phyloP scores from a whole-genome alignment of 768 basidiomycete species.

The Asterophora lycoperdoides region DNA sequence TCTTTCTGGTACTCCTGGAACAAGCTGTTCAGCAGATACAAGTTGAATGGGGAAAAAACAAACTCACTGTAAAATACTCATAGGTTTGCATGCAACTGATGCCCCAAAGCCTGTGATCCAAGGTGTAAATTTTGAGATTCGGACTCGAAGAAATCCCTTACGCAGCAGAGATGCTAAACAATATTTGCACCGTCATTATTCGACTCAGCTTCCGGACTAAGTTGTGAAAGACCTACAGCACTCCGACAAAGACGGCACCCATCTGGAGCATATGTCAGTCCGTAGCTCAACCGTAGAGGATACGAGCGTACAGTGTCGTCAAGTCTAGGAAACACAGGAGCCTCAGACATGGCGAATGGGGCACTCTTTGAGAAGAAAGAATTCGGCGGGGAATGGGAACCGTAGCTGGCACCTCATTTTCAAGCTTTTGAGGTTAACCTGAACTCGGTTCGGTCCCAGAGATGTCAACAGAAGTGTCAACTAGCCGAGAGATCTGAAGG shows the following conservation, averaged over 20 bases:
- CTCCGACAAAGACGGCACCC: constrained; percentile 12
- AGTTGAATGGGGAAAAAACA: neutral
- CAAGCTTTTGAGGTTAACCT: no score
- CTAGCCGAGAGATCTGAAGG: no score
- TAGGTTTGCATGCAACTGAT: constrained; percentile 14
- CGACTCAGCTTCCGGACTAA: neutral
- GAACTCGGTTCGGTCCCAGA: no score
- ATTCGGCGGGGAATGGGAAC: neutral
- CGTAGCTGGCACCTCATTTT: no score
- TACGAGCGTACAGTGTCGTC: constrained; percentile 8
- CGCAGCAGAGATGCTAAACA: constrained; percentile 8
- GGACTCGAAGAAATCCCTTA: neutral
- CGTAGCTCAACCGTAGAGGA: neutral
- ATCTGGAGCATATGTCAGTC: constrained; percentile 1
- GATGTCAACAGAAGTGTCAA: no score
- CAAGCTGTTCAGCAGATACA: neutral
- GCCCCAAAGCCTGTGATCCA: constrained; percentile 7
- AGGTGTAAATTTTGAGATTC: neutral
- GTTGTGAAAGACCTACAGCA: constrained; percentile 7
- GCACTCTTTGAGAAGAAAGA: neutral
- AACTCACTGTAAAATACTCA: constrained; percentile 9
- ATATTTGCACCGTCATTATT: neutral
- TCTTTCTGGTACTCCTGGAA: constrained; percentile 8
- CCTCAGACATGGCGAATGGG: constrained; percentile 7
- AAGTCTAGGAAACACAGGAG: constrained; percentile 3